Conservation (phyloP, 768 basidiomycete species). For the Hemileccinum rubropunctum region DNA sequence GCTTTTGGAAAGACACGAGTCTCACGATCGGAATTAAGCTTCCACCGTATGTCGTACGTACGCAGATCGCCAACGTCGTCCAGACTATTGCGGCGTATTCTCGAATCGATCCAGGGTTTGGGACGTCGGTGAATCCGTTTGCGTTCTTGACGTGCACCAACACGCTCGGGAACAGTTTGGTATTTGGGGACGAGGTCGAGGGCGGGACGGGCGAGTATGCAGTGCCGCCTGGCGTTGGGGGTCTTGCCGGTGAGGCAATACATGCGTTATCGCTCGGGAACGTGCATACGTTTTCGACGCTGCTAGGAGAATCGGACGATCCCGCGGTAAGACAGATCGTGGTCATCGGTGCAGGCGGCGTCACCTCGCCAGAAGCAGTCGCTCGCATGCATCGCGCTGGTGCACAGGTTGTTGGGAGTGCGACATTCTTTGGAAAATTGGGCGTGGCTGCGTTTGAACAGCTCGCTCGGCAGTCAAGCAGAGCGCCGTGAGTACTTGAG, state of each 20-base stretch:
- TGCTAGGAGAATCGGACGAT: constrained; percentile 45
- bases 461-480: constrained; percentile 18
- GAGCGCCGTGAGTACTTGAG: constrained; percentile 5
- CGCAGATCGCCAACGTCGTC: constrained; percentile 59
- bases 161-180: constrained; percentile 68
- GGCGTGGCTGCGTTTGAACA: constrained; percentile 54
- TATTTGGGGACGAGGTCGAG: constrained; percentile 55
- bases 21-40: constrained; percentile 76
- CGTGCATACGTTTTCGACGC: constrained; percentile 56
- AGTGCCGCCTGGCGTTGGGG: constrained; percentile 64
- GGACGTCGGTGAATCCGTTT: constrained; percentile 43
- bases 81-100: constrained; percentile 43
- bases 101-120: constrained; percentile 5
- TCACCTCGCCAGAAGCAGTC: constrained; percentile 57
- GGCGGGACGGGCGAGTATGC: constrained; percentile 41
- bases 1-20: constrained; percentile 46
- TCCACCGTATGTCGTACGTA: constrained; percentile 65
- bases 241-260: constrained; percentile 72
- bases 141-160: constrained; percentile 81
- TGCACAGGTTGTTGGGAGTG: constrained; percentile 66
- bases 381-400: constrained; percentile 73
- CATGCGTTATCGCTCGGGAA: constrained; percentile 80
- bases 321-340: constrained; percentile 45
- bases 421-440: constrained; percentile 53
- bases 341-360: constrained; percentile 83